These are phyloP conservation scores for Pholiota molesta DNA, from an alignment of 768 basidiomycete species.

Conservation along the genomic window DNA sequence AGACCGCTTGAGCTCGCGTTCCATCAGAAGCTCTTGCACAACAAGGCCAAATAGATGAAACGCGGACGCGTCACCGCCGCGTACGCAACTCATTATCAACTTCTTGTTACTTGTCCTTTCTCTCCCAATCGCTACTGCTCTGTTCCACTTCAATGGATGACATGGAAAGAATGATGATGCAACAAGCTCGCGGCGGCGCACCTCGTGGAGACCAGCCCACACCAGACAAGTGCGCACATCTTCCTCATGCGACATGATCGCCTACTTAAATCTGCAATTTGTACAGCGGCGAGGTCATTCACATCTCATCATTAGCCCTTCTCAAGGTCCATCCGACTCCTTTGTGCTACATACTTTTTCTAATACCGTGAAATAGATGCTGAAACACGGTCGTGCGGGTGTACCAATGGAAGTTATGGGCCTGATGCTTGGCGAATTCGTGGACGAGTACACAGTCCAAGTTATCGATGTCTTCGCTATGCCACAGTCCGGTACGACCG, in stretches of 20 bases:
- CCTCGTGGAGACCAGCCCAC: conserved; percentile 51
- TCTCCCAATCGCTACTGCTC: conserved; percentile 17
- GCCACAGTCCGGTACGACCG: conserved; percentile 97
- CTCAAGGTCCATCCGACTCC: conserved; percentile 69
- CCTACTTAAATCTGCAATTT: conserved; percentile 12
- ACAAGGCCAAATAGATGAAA: conserved; percentile 33
- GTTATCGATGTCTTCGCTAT: conserved; percentile 98
- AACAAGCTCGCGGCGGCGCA: conserved; percentile 45
- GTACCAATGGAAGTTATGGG: conserved; percentile 99
- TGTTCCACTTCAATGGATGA: conserved; percentile 46
- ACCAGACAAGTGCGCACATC: conserved; percentile 71
- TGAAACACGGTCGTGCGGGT: conserved; percentile 98
- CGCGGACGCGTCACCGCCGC: conserved; percentile 49
- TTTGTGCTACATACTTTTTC: conserved; percentile 9
- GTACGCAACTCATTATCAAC: conserved; percentile 18
- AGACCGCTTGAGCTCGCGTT: neutral
- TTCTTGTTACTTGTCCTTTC: conserved; percentile 7
- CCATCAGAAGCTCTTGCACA: conserved; percentile 24
- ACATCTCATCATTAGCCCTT: conserved; percentile 96
- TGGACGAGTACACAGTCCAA: conserved; percentile 95
- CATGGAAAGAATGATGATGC: conserved; percentile 53
- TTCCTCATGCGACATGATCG: conserved; percentile 5
- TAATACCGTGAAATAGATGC: conserved; percentile 67
- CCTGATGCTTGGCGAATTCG: conserved; percentile 96
- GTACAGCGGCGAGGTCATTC: conserved; percentile 87